Evolutionary conservation across 805 yeast genomes (phyloP).

Genomic region (Tetrapisispora namnaoensis): DNA sequence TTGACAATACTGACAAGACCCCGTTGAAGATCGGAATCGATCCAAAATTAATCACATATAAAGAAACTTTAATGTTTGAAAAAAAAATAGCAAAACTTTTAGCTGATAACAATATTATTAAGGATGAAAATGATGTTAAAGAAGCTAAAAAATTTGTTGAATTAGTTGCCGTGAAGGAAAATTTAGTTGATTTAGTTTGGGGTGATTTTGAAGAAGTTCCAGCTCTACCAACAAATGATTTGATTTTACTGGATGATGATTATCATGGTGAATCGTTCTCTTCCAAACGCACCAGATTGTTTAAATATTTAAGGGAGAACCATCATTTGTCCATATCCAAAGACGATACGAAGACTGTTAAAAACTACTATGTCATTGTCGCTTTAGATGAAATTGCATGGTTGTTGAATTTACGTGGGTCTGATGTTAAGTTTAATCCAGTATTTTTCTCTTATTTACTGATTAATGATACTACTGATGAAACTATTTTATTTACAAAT

Average conservation of each 20-base stretch:
- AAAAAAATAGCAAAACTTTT: conserved; percentile 19
- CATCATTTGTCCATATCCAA: not conserved
- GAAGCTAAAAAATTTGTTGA: conserved; percentile 31
- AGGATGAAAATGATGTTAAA: conserved; percentile 6
- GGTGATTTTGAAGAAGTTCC: conserved; percentile 55
- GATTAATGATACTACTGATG: conserved; percentile 30
- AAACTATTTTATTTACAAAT: conserved; percentile 47
- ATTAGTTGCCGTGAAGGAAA: conserved; percentile 44
- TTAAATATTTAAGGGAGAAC: conserved; percentile 26
- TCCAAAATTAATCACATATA: conserved; percentile 57
- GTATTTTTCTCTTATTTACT: conserved; percentile 64
- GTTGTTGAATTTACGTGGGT: conserved; percentile 77
- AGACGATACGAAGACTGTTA: not conserved
- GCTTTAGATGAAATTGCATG: conserved; percentile 87
- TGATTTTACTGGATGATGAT: conserved; percentile 41
- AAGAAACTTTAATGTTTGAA: conserved; percentile 26
- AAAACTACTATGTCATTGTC: conserved; percentile 45
- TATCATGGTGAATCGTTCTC: conserved; percentile 57
- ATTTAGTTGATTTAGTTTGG: conserved; percentile 75
- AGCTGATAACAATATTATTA: conserved; percentile 7
- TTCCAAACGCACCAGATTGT: conserved; percentile 46
- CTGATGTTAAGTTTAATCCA: conserved; percentile 77
- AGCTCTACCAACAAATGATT: conserved; percentile 38
- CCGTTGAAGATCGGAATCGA: conserved; percentile 62
- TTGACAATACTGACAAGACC: conserved; percentile 17